Conservation (phyloP, 768 basidiomycete genomes). For the Phaffia tasmanica region DNA sequence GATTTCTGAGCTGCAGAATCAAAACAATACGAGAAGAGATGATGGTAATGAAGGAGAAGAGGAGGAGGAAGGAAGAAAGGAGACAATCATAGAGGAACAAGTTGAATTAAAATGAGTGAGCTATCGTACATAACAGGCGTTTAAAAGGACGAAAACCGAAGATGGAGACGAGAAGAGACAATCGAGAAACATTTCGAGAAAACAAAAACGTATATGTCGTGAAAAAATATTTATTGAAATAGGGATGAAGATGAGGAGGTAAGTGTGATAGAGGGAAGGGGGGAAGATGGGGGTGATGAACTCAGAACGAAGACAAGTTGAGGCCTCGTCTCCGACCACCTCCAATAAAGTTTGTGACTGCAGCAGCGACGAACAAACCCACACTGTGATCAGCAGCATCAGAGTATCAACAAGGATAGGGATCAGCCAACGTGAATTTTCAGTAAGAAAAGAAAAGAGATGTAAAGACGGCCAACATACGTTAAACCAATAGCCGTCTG, state of each 20-base stretch:
- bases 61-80: too few relatives aligned
- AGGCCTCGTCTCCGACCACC: constrained; percentile 38
- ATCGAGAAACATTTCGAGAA: too few relatives aligned
- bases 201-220: too few relatives aligned
- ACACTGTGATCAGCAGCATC: constrained; percentile 48
- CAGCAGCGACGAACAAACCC: constrained; percentile 60
- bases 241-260: neutral
- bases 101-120: too few relatives aligned
- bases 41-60: too few relatives aligned
- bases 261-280: neutral
- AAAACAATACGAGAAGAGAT: too few relatives aligned
- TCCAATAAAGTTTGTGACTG: constrained; percentile 34
- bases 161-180: too few relatives aligned
- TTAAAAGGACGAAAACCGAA: too few relatives aligned
- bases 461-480: constrained; percentile 27
- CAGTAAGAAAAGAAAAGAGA: neutral
- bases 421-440: neutral
- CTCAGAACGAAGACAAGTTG: constrained; percentile 41
- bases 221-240: neutral
- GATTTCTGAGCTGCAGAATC: too few relatives aligned
- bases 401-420: neutral
- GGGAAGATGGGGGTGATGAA: neutral
- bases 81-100: too few relatives aligned
- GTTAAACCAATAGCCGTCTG: constrained; percentile 52
- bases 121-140: too few relatives aligned